phyloP scores from a whole-genome alignment of 345 rosid genomes.

The Passiflora organensis region DNA sequence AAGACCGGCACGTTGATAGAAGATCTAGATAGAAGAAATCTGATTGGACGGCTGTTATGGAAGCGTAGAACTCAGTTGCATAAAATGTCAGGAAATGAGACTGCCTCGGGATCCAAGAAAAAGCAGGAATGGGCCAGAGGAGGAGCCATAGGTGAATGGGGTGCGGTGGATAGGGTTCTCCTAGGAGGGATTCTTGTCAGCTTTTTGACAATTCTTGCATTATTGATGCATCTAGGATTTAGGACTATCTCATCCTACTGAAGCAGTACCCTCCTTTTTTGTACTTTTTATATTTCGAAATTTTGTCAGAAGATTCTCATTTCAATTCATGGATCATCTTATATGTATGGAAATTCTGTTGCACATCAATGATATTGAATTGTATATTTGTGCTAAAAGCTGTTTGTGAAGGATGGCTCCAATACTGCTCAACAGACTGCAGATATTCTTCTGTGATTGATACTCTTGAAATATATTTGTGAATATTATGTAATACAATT shows the following conservation, averaged over 20 bases:
- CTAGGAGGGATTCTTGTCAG: conserved; percentile 62
- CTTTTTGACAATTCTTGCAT: conserved; percentile 43
- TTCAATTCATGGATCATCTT: neutral
- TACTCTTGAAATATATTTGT: too few relatives aligned
- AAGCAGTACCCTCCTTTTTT: conserved; percentile 3
- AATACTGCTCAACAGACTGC: neutral
- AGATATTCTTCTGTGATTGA: too few relatives aligned
- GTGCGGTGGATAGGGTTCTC: conserved; percentile 48
- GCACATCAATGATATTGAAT: neutral
- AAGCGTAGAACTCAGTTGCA: conserved; percentile 30
- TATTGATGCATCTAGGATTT: conserved; percentile 43
- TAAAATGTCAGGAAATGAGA: conserved; percentile 20
- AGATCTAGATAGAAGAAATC: conserved; percentile 23
- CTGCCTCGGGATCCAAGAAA: conserved; percentile 14
- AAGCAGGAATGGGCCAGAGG: conserved; percentile 25
- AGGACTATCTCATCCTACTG: conserved; percentile 22
- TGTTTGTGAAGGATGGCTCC: neutral
- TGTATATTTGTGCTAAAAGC: neutral
- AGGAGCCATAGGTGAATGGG: conserved; percentile 35
- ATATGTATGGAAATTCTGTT: neutral
- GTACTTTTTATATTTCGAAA: neutral
- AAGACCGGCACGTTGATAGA: conserved; percentile 22
- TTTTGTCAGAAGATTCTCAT: neutral
- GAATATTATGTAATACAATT: neutral
- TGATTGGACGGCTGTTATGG: conserved; percentile 50